Percentiles rank a stretch among this genome's conserved stretches.
These are phyloP conservation scores for Botrytis fragariae DNA, from an alignment of 2,329 filamentous ascomycete genomes.

Conservation along the genomic window DNA sequence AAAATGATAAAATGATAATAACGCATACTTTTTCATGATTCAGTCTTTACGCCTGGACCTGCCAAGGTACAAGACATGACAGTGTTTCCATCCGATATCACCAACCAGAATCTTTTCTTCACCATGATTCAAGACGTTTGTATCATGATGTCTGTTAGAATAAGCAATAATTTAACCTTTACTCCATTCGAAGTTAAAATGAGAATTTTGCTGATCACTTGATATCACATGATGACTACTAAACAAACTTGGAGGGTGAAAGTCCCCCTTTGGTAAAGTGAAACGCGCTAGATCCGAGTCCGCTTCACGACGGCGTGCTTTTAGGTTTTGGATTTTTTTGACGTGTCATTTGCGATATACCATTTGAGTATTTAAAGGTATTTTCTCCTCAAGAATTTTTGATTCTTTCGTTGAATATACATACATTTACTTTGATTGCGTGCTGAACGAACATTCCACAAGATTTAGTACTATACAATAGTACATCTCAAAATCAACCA, in stretches of 20 bases:
- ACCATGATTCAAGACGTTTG: not conserved
- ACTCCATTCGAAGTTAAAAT: not conserved
- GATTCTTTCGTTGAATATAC: not conserved
- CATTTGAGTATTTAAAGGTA: not conserved
- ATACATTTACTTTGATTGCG: too few relatives aligned
- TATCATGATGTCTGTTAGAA: not conserved
- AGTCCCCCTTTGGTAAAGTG: not conserved
- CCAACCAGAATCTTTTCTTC: not conserved
- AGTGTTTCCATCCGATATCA: not conserved
- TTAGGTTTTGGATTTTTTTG: not conserved
- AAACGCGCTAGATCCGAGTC: not conserved
- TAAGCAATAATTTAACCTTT: not conserved
- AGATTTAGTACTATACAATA: not conserved
- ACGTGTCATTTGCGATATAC: not conserved
- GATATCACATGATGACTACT: not conserved
- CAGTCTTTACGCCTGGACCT: not conserved
- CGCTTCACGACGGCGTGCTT: not conserved
- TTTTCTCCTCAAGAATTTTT: not conserved
- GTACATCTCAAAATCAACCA: not conserved
- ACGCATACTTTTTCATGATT: not conserved
- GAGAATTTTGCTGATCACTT: not conserved
- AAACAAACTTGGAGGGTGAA: not conserved
- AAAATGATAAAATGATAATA: not conserved
- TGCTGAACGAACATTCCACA: not conserved
- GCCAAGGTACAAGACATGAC: not conserved